Base-by-base conservation (phyloP, 345 rosid genomes). In the Corymbia maculata region DNA sequence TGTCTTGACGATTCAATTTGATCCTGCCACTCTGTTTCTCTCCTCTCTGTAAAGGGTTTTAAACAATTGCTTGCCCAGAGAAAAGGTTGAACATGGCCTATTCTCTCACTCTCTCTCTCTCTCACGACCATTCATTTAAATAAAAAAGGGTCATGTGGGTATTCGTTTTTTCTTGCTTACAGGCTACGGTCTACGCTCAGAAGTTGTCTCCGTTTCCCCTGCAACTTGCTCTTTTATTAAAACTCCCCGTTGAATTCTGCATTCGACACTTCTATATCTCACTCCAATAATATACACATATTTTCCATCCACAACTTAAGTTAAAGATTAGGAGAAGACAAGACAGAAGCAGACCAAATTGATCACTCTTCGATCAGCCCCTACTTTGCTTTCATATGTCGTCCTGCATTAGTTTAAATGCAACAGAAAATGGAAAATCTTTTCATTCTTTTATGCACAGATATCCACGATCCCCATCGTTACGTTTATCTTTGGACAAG, bases 141-240 rank as follows among this genome's bases (percentile, higher is more conserved):
- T 22, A 17, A 75, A 42, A 24, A 75, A 79, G 44, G 52, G 50
- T 44, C 86, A 84, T 28, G 52, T 52, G 47, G 45, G 28, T 51
- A 66, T 55, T 45, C 26, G 30, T 10, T 88, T 68, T 79, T 52
- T 68, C 24, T 64, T 79, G 44, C 64, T 61, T 86, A 9, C 64
- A n/a, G n/a, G 87, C 85, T 42, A 68, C 88, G 88, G 36, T 88
- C 88, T 87, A 51, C 85, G 61, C 70, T 70, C 66, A 79, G 91
- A 90, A 88, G 85, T 88, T 91, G 92, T 92, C 92, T 89, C 93
- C 90, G 85, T 90, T 92, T 93, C 91, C 86, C 95, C 94, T 90
- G 92, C 95, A 92, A 95, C 89, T 93, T 85, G 95, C 57, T 87
- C 86, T 90, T 92, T 91, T 91, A 86, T 85, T 86, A 88, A 88